Evolutionary conservation across 208 protist species (phyloP).

Genomic region (Leishmania tropica): DNA sequence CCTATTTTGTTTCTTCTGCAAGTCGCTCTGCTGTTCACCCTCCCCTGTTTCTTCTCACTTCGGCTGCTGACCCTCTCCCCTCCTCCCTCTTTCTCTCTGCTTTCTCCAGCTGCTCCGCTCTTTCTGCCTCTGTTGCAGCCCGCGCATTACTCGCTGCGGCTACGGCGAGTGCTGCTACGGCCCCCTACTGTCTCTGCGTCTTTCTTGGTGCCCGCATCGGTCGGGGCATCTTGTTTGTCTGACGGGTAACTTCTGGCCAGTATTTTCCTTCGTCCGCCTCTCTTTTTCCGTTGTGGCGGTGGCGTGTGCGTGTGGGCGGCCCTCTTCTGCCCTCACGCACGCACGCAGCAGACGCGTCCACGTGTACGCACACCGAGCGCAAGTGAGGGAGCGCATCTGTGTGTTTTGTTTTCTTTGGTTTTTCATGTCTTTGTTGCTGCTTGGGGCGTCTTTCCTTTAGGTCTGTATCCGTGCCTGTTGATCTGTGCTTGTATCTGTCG

Average conservation of each 20-base stretch:
- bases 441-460: background rate
- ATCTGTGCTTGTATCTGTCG: background rate
- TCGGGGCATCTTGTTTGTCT: too few relatives aligned
- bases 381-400: background rate
- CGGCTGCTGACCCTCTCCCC: background rate
- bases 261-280: background rate
- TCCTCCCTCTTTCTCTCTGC: background rate
- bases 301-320: background rate
- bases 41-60: background rate
- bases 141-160: too few relatives aligned
- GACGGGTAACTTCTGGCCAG: background rate
- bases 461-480: background rate
- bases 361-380: background rate
- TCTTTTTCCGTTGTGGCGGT: background rate
- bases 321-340: background rate
- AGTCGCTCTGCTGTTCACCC: background rate
- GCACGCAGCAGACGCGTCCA: background rate
- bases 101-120: background rate
- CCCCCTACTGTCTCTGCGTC: too few relatives aligned
- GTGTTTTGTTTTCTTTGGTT: too few relatives aligned
- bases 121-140: background rate
- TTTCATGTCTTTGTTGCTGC: background rate
- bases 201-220: background rate
- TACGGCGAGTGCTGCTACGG: too few relatives aligned
- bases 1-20: background rate